Evolutionary conservation across 179 eudicot genomes (phyloP), one percentile per base, ranked within the genome.

Genomic region (Nepenthes alata): DNA sequence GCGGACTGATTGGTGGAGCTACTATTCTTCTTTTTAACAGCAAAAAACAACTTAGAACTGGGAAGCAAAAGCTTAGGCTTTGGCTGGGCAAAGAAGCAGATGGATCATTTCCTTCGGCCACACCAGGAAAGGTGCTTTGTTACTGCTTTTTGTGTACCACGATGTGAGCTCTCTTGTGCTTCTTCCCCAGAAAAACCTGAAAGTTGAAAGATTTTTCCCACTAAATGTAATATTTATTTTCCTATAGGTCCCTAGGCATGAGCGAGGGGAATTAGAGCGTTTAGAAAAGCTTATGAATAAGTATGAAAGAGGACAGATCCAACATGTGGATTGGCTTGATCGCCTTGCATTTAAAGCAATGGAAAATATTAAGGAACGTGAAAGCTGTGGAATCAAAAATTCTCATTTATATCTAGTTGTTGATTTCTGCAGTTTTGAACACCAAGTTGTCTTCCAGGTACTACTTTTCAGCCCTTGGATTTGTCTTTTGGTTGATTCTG

Each of bases 241-340:
- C n/a, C 53, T 67, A 12, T 66, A 93, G 98, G 98, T 93, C 55
- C 98, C 98, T 13, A 93, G 85, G 81, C 88, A 83, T 67, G 96
- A 93, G 77, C 77, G 98, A 44, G 96, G 98, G 66, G 98, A 93
- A 75, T 71, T 93, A 68, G 98, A 93, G 67, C 98, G 96, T 52
- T 69, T 93, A 67, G 96, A 93, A 71, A 93, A 93, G 81, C 98
- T 89, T 76, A 80, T 86, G 77, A 89, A 89, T 68, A 93, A 93
- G 75, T 93, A 93, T 74, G 98, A 93, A 77, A 85, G 98, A 74
- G 96, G 90, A 38, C 95, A 80, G 77, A 83, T 93, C 74, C 98
- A 84, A 74, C 89, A 95, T 58, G 82, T 93, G 65, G 98, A 93
- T 83, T 93, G 98, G 98, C 79, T 93, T 66, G 98, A 93, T 70